phyloP scores from a whole-genome alignment of 805 yeast species.

The Ogataea allantospora region DNA sequence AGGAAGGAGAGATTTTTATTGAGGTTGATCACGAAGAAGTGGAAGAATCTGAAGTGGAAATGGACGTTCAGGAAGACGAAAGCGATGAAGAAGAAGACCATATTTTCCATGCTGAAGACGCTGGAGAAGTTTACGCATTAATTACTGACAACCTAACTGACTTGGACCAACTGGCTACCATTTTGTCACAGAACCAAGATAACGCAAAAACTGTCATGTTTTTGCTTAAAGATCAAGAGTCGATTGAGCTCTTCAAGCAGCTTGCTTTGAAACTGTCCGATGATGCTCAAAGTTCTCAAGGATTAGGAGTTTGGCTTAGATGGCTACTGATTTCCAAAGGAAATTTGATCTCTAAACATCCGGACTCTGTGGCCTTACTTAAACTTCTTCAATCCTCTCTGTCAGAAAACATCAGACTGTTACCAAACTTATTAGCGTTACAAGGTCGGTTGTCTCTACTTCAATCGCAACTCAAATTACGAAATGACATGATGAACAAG shows the following conservation, averaged over 20 bases:
- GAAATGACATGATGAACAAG: slow-evolving; percentile 48
- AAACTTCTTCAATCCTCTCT: slow-evolving; percentile 59
- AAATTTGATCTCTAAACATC: slow-evolving; percentile 53
- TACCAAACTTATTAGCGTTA: slow-evolving; percentile 70
- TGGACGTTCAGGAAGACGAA: slow-evolving; percentile 14
- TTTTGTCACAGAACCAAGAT: slow-evolving; percentile 31
- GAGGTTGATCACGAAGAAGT: slow-evolving; percentile 16
- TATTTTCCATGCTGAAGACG: slow-evolving; percentile 27
- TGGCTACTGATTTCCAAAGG: slow-evolving; percentile 75
- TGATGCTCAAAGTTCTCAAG: slow-evolving; percentile 47
- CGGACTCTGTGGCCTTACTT: slow-evolving; percentile 52
- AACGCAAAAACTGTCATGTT: slow-evolving; percentile 56
- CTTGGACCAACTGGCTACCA: slow-evolving; percentile 31
- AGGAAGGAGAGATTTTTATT: slow-evolving; percentile 21
- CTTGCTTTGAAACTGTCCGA: slow-evolving; percentile 49
- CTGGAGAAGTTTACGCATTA: slow-evolving; percentile 22
- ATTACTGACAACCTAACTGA: slow-evolving; percentile 24
- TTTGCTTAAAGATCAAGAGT: slow-evolving; percentile 46
- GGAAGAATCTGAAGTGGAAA: slow-evolving; percentile 7
- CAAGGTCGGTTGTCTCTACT: slow-evolving; percentile 85
- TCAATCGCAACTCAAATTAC: slow-evolving; percentile 68
- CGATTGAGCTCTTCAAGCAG: slow-evolving; percentile 44
- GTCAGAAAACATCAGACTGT: slow-evolving; percentile 49
- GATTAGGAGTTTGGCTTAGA: slow-evolving; percentile 65
- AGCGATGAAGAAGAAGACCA: slow-evolving; percentile 18